Evolutionary conservation across 805 yeast species (phyloP), one percentile per base, ranked within the genome.

Genomic region (Sugiyamaella smithiae): DNA sequence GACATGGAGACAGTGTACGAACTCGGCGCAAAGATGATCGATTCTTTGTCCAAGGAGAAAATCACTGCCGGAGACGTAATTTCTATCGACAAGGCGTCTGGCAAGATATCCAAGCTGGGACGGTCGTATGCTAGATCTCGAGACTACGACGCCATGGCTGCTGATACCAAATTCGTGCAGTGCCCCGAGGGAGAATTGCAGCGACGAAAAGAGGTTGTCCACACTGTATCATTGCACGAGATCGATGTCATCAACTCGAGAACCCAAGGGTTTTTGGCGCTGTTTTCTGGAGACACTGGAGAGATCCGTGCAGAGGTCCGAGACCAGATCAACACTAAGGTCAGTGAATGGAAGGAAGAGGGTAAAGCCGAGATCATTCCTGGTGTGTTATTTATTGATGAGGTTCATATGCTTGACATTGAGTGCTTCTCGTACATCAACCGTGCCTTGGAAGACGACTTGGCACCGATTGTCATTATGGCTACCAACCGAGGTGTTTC

Each of bases 131-230:
- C 98, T 4, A 81, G 97, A 59, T 95, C 97, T 4, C 80, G 99
- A 60, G 99, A 93, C 69, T 93, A 93, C 68, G 99, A 93, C 70
- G 97, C 98, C 40, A 88, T 89, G 95, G 96, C 96, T 17, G 96
- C 97, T 46, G 98, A 95, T 56, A 90, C 97, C 43, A 90, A 89
- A 69, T 93, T 93, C 67, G 96, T 93, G 50, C 97, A 93, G 69
- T 85, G 96, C 66, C 99, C 99, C 33, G 97, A 93, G 67, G 99
- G 99, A 49, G 99, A 93, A 73, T 80, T 93, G 63, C 99, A 93
- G 72, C 87, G 88, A 65, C 82, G 97, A 62, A 88, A 88, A 65
- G 95, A 89, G 64, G 95, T 89, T 29, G 96, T 90, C 29, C 99
- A 93, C 70, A 95, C 97, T 1, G 97, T 93, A n/a, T 88, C 97